Conservation (phyloP, 1,139 yeast genomes). For the Geotrichum aggregatum region DNA sequence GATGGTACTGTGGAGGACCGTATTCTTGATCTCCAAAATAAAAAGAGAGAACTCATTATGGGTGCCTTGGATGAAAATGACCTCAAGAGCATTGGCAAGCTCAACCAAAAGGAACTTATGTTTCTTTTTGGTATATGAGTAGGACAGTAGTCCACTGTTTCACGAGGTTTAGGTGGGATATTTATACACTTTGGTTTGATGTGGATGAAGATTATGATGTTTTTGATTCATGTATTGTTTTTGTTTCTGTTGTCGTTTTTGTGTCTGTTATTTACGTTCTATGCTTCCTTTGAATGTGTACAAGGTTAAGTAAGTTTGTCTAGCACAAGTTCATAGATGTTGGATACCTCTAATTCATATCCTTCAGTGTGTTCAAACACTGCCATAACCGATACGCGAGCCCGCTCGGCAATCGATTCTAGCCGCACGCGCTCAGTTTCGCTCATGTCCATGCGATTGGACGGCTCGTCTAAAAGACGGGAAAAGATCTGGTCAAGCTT, state of each 20-base stretch:
- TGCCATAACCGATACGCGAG: constrained; percentile 25
- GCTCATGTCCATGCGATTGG: constrained; percentile 12
- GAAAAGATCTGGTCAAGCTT: constrained; percentile 31
- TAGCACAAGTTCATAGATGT: constrained; percentile 23
- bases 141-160: too few species aligned
- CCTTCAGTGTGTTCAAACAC: constrained; percentile 21
- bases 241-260: too few species aligned
- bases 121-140: constrained; percentile 65
- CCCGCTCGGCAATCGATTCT: constrained; percentile 32
- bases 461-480: constrained; percentile 23
- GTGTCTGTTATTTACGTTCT: too few species aligned
- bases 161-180: too few species aligned
- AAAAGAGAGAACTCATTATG: constrained; percentile 70
- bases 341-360: constrained; percentile 24
- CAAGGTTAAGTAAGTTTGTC: constrained; percentile 19
- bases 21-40: constrained; percentile 68
- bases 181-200: too few species aligned
- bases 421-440: constrained; percentile 33
- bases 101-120: constrained; percentile 70
- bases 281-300: neutral
- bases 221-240: neutral
- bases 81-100: constrained; percentile 57
- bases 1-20: constrained; percentile 77
- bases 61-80: constrained; percentile 79
- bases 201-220: neutral